Evolutionary conservation across 768 basidiomycete species (phyloP).

Genomic region (Amylocystis lapponica): DNA sequence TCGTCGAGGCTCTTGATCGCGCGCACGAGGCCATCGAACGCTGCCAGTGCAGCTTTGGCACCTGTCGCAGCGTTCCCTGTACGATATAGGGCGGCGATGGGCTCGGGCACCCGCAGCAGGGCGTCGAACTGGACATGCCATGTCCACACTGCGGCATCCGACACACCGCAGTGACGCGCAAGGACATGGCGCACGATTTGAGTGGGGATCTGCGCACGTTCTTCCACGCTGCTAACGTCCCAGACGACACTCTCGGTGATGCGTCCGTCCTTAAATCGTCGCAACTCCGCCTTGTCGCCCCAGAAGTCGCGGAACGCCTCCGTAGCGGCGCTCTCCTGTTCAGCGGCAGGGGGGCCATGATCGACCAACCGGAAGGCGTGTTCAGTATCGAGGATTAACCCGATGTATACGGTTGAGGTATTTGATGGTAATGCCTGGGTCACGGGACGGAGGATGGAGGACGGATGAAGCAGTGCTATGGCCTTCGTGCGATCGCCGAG

Average conservation of each 20-base stretch:
- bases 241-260: conserved; percentile 96
- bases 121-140: conserved; percentile 58
- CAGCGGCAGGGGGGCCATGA: conserved; percentile 78
- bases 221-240: conserved; percentile 79
- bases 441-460: conserved; percentile 38
- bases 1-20: conserved; percentile 68
- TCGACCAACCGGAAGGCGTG: conserved; percentile 85
- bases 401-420: conserved; percentile 54
- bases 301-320: conserved; percentile 77
- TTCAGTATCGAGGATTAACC: conserved; percentile 66
- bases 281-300: conserved; percentile 88
- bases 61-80: conserved; percentile 38
- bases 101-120: conserved; percentile 52
- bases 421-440: conserved; percentile 52
- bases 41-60: conserved; percentile 67
- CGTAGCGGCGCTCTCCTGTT: conserved; percentile 42
- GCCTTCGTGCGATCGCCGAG: conserved; percentile 70
- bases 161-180: conserved; percentile 67
- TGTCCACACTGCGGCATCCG: conserved; percentile 41
- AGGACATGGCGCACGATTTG: conserved; percentile 75
- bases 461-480: conserved; percentile 52
- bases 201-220: conserved; percentile 70
- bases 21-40: conserved; percentile 77
- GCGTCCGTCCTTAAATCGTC: conserved; percentile 93
- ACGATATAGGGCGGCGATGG: conserved; percentile 38